phyloP scores from a whole-genome alignment of 305 asterid genomes.

The Fraxinus greggii region DNA sequence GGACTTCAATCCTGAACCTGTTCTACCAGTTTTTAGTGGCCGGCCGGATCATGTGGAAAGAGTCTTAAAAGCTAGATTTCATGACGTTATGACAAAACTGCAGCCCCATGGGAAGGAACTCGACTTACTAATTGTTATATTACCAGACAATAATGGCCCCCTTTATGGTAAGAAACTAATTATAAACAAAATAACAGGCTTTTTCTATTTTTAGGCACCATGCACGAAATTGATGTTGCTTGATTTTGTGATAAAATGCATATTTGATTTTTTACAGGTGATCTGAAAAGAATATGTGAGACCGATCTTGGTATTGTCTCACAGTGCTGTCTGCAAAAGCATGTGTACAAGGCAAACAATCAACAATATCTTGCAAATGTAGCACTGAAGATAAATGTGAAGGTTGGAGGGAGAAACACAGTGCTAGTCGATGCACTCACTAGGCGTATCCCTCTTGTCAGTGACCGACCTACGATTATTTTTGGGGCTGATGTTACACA shows the following conservation, averaged over 20 bases:
- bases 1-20: slow-evolving; percentile 74
- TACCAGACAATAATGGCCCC: slow-evolving; percentile 90
- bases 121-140: slow-evolving; percentile 75
- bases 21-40: slow-evolving; percentile 58
- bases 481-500: slow-evolving; percentile 99
- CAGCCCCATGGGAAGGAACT: slow-evolving; percentile 67
- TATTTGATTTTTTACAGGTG: slow-evolving; percentile 48
- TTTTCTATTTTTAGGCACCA: neutral
- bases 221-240: neutral
- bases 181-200: neutral
- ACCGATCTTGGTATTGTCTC: slow-evolving; percentile 93
- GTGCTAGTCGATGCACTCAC: slow-evolving; percentile 84
- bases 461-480: slow-evolving; percentile 86
- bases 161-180: slow-evolving; percentile 65
- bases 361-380: slow-evolving; percentile 98
- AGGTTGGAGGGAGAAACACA: slow-evolving; percentile 94
- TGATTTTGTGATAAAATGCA: neutral
- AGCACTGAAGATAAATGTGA: slow-evolving; percentile 83
- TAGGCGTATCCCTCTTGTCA: slow-evolving; percentile 86
- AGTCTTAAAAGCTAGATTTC: slow-evolving; percentile 66
- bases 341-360: slow-evolving; percentile 71
- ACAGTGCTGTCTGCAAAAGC: slow-evolving; percentile 91
- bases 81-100: slow-evolving; percentile 64
- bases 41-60: slow-evolving; percentile 88
- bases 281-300: slow-evolving; percentile 87